These are phyloP conservation scores for Coemansia sp. DNA, from an alignment of 192 early-diverging fungal genomes.

Conservation along the genomic window DNA sequence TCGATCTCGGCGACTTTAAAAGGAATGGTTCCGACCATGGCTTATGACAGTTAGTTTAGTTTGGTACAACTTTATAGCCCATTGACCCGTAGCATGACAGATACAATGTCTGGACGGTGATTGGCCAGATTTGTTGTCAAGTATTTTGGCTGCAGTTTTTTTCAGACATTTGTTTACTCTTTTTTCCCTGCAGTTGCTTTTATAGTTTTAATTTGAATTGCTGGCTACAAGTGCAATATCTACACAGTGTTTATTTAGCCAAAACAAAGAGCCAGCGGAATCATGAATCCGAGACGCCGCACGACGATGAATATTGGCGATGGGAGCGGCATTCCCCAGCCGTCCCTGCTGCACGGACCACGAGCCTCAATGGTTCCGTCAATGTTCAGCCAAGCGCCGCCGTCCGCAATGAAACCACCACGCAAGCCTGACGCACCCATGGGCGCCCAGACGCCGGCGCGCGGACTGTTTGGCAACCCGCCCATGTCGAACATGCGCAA, in stretches of 20 bases:
- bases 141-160: conserved; percentile 1
- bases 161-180: neutral
- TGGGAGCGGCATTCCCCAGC: conserved; percentile 48
- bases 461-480: conserved; percentile 28
- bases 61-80: no score
- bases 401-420: conserved; percentile 26
- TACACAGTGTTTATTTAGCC: no score
- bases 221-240: neutral
- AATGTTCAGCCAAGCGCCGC: conserved; percentile 38
- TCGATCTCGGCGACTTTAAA: no score
- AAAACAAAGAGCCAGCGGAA: neutral
- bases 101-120: neutral
- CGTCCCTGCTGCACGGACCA: conserved; percentile 43
- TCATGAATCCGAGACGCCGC: conserved; percentile 40
- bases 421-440: conserved; percentile 32
- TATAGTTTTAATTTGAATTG: conserved; percentile 3
- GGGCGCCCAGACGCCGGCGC: conserved; percentile 38
- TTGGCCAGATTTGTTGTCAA: conserved; percentile 22
- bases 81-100: no score
- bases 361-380: conserved; percentile 52
- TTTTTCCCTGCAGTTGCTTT: neutral
- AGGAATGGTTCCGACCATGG: no score
- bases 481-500: conserved; percentile 49
- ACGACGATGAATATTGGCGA: conserved; percentile 54
- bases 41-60: no score